A percentile compares a stretch with the other conserved stretches of the same genome.
phyloP scores from a whole-genome alignment of 345 rosid species.

The Hirschfeldia incana region DNA sequence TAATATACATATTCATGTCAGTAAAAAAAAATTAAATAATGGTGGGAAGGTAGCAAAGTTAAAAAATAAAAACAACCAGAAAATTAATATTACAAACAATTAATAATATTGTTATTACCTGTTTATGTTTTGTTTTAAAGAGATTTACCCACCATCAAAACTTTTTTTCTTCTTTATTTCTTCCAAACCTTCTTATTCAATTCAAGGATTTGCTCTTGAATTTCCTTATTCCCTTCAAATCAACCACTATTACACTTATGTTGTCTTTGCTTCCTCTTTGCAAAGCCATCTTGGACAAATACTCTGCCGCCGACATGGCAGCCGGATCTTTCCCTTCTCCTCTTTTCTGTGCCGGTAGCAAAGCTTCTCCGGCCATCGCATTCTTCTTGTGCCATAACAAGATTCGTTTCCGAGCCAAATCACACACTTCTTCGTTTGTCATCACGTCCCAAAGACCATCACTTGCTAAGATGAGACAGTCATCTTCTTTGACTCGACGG shows the following conservation, averaged over 20 bases:
- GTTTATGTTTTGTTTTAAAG: not conserved
- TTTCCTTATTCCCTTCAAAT: conserved; percentile 67
- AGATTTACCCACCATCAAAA: conserved; percentile 39
- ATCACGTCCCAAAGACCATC: conserved; percentile 88
- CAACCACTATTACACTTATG: conserved; percentile 67
- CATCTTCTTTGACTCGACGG: conserved; percentile 64
- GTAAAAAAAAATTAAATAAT: conserved; percentile 21
- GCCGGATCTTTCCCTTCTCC: conserved; percentile 59
- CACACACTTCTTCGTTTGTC: conserved; percentile 68
- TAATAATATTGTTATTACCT: conserved; percentile 28
- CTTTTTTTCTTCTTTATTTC: not conserved
- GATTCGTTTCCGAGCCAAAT: conserved; percentile 58
- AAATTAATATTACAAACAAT: conserved; percentile 30
- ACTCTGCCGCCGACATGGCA: conserved; percentile 76
- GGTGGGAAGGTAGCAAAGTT: conserved; percentile 16
- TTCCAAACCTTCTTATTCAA: conserved; percentile 29
- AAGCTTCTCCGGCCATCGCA: conserved; percentile 36
- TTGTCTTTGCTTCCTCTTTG: conserved; percentile 85
- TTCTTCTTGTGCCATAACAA: conserved; percentile 64
- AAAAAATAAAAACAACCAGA: conserved; percentile 10
- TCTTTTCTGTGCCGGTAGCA: conserved; percentile 33
- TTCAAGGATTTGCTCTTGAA: conserved; percentile 46
- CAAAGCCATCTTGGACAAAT: conserved; percentile 63
- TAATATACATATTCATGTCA: conserved; percentile 26
- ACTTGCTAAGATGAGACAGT: conserved; percentile 74